Percentiles rank a stretch among this genome's conserved stretches.
Conservation (phyloP, 73 alveolate species). For the Uronychia setigera region DNA sequence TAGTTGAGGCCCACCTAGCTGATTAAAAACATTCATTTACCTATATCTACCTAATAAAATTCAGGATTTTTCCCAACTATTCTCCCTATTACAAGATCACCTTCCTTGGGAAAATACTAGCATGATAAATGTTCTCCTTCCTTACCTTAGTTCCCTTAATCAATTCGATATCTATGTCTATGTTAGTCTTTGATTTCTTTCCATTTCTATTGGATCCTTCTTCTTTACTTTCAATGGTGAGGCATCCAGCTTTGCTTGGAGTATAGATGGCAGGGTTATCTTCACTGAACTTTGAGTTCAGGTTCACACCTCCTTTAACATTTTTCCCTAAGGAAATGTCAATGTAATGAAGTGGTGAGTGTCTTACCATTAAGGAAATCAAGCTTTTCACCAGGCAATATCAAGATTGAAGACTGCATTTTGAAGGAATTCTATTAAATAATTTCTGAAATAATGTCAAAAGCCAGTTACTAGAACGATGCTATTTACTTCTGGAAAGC, state of each 20-base stretch:
- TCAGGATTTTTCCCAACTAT: background rate
- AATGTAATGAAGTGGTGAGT: background rate
- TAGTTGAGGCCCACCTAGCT: background rate
- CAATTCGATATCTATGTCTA: background rate
- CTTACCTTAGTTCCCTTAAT: background rate
- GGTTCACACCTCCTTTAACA: background rate
- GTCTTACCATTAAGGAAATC: background rate
- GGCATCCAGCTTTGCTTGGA: background rate
- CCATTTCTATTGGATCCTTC: background rate
- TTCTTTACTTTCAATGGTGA: background rate
- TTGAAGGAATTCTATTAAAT: too few relatives aligned
- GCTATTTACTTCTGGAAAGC: background rate
- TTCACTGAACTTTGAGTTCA: background rate
- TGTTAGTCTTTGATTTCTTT: background rate
- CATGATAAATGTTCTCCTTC: background rate
- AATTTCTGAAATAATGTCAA: background rate
- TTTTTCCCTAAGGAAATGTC: background rate
- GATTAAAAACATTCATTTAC: background rate
- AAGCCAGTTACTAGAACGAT: background rate
- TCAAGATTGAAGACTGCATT: background rate
- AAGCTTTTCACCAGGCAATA: background rate
- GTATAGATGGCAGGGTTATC: too few relatives aligned
- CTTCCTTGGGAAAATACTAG: slow-evolving; percentile 31
- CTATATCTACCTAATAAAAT: slow-evolving; percentile 14
- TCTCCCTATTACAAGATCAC: slow-evolving; percentile 27